Percentiles rank a stretch among this genome's conserved stretches.
Evolutionary conservation across 441 rosid species (phyloP).

Genomic region (Lagerstroemia fauriei): DNA sequence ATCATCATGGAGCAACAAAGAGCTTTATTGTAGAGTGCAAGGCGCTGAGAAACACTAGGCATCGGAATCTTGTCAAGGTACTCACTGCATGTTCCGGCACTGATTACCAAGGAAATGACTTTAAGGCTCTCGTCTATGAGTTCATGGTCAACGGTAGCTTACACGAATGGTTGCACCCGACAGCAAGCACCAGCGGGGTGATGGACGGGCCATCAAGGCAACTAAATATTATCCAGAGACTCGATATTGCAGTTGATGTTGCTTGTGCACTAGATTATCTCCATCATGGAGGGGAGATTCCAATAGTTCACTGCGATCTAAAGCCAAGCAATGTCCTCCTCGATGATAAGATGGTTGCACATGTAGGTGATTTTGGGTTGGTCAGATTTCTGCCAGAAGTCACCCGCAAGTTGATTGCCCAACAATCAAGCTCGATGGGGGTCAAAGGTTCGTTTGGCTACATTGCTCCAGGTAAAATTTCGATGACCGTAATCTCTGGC

Average conservation of each 20-base stretch:
- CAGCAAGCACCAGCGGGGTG: background rate
- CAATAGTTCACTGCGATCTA: conserved; percentile 25
- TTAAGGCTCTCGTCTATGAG: background rate
- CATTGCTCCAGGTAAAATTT: conserved; percentile 33
- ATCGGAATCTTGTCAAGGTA: conserved; percentile 20
- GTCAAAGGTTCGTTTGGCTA: conserved; percentile 37
- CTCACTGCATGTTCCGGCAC: conserved; percentile 10
- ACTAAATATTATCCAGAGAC: background rate
- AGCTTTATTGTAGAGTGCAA: conserved; percentile 19
- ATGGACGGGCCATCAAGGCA: no score
- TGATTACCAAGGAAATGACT: conserved; percentile 7
- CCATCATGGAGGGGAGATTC: conserved; percentile 11
- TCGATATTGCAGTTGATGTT: conserved; percentile 18
- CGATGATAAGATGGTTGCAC: conserved; percentile 25
- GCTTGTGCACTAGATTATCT: conserved; percentile 20
- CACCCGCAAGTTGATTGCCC: background rate
- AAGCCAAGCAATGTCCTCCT: conserved; percentile 29
- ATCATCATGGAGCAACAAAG: background rate
- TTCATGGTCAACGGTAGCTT: conserved; percentile 20
- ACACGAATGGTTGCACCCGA: background rate
- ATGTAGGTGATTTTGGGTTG: conserved; percentile 19
- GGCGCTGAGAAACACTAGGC: background rate
- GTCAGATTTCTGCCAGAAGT: background rate
- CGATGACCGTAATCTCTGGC: no score
- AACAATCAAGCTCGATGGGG: conserved; percentile 11